Evolutionary conservation across 306 rosid genomes (phyloP).

Genomic region (Casuarina equisetifolia): DNA sequence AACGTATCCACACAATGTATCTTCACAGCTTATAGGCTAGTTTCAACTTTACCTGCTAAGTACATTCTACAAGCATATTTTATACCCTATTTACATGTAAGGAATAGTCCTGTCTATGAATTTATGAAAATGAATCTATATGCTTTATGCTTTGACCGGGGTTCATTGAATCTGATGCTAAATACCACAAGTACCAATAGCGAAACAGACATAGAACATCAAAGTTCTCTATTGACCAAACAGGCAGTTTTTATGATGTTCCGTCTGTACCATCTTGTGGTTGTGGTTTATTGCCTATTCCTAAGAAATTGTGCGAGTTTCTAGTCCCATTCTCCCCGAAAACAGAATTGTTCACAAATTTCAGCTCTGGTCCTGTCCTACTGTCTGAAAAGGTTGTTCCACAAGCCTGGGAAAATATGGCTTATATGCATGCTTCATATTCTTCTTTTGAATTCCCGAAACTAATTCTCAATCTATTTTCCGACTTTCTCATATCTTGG

Average conservation of each 20-base stretch:
- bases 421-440: neutral
- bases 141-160: neutral
- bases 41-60: neutral
- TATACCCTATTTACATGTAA: neutral
- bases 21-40: neutral
- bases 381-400: too few species aligned
- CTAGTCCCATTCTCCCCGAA: neutral
- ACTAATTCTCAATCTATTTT: neutral
- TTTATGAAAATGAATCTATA: neutral
- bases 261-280: too few species aligned
- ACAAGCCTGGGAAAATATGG: too few species aligned
- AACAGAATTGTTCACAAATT: neutral
- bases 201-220: neutral
- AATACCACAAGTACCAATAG: neutral
- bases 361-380: neutral
- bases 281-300: neutral
- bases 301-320: neutral
- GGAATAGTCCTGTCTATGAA: neutral
- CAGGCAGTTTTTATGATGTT: too few species aligned
- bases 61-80: neutral
- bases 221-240: too few species aligned
- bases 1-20: neutral
- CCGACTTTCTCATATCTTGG: neutral
- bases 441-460: neutral
- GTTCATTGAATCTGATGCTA: conserved; percentile 1